These are phyloP conservation scores for Pythium biforme DNA, from an alignment of 352 stramenopile species.

Conservation along the genomic window DNA sequence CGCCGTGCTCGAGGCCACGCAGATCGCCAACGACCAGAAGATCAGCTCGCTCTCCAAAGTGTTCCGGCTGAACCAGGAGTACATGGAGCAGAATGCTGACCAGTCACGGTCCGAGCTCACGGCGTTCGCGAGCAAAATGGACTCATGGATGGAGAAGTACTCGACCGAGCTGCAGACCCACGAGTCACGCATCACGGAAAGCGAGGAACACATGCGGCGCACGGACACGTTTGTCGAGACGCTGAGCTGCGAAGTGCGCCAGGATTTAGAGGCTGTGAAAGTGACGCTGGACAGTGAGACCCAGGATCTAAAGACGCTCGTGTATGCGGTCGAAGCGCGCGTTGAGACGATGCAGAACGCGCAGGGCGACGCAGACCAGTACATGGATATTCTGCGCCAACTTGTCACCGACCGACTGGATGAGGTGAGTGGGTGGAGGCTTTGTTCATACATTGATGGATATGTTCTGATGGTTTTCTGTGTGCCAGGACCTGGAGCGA, in stretches of 20 bases:
- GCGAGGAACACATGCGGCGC: conserved; percentile 42
- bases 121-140: conserved; percentile 37
- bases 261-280: conserved; percentile 27
- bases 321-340: conserved; percentile 44
- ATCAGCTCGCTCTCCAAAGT: conserved; percentile 68
- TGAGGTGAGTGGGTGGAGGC: conserved; percentile 44
- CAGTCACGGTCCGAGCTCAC: conserved; percentile 39
- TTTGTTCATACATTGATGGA: too few relatives aligned
- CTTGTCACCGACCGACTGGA: conserved; percentile 42
- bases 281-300: conserved; percentile 34
- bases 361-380: conserved; percentile 36
- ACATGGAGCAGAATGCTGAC: conserved; percentile 53
- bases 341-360: conserved; percentile 39
- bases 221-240: conserved; percentile 43
- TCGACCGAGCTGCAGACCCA: conserved; percentile 43
- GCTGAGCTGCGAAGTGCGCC: conserved; percentile 33
- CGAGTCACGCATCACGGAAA: conserved; percentile 30
- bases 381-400: conserved; percentile 42
- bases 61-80: conserved; percentile 68
- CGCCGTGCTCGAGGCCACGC: conserved; percentile 45
- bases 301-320: conserved; percentile 49
- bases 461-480: too few relatives aligned
- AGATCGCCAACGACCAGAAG: conserved; percentile 50
- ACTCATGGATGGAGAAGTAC: conserved; percentile 71
- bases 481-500: conserved; percentile 48